phyloP scores from a whole-genome alignment of 2,329 filamentous ascomycete genomes.

The Colletotrichum godetiae region DNA sequence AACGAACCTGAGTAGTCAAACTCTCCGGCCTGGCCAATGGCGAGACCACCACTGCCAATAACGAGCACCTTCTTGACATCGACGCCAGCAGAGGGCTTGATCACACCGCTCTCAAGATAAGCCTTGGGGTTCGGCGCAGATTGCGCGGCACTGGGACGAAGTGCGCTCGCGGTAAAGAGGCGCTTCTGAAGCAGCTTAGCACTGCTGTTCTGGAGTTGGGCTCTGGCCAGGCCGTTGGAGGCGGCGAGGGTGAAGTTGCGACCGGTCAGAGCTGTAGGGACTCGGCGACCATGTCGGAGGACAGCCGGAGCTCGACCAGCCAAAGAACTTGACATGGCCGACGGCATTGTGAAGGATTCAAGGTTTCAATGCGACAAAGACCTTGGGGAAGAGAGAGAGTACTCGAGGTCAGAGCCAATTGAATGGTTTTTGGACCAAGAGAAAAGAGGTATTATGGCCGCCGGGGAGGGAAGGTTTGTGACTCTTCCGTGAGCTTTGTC shows the following conservation, averaged over 20 bases:
- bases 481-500: constrained; percentile 33
- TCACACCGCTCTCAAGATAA: constrained; percentile 88
- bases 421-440: constrained; percentile 35
- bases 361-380: constrained; percentile 21
- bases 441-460: constrained; percentile 28
- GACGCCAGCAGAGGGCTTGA: constrained; percentile 82
- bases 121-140: constrained; percentile 84
- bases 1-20: constrained; percentile 96
- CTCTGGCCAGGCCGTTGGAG: constrained; percentile 46
- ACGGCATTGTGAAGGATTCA: constrained; percentile 47
- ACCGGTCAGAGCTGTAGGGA: constrained; percentile 56
- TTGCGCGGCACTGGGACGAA: constrained; percentile 62
- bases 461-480: constrained; percentile 31
- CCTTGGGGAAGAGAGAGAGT: constrained; percentile 9
- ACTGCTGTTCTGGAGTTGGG: constrained; percentile 46
- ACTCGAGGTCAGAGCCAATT: constrained; percentile 36
- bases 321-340: constrained; percentile 54
- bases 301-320: constrained; percentile 69
- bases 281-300: constrained; percentile 65
- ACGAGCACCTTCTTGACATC: constrained; percentile 97
- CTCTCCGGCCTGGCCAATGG: constrained; percentile 97
- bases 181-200: constrained; percentile 55
- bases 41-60: constrained; percentile 93
- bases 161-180: constrained; percentile 58
- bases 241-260: constrained; percentile 56